Percentiles rank a stretch among this genome's conserved stretches.
These are phyloP conservation scores for Dendryphion nanum DNA, from an alignment of 2,329 filamentous ascomycete genomes.

Conservation along the genomic window DNA sequence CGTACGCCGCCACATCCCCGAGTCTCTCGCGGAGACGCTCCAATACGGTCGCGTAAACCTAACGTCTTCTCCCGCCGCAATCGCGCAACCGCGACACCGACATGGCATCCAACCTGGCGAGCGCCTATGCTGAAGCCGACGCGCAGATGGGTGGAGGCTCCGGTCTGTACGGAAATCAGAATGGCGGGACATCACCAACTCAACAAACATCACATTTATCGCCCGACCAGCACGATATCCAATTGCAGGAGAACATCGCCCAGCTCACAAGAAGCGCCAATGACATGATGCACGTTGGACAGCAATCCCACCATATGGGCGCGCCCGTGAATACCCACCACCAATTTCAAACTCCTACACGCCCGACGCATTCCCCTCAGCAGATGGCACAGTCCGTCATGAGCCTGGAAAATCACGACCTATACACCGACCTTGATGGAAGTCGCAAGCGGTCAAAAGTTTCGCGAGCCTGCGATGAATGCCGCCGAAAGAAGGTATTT, in stretches of 20 bases:
- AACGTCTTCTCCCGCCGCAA: constrained; percentile 7
- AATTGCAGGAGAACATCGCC: constrained; percentile 35
- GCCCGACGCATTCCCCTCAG: constrained; percentile 38
- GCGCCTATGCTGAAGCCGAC: constrained; percentile 32
- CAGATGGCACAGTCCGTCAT: constrained; percentile 41
- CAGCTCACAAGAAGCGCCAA: constrained; percentile 32
- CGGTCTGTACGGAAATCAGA: constrained; percentile 36
- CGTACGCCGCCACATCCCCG: constrained; percentile 10
- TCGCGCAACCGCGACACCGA: constrained; percentile 12
- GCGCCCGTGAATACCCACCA: constrained; percentile 27
- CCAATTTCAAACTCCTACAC: constrained; percentile 34
- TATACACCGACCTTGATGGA: constrained; percentile 33
- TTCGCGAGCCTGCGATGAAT: constrained; percentile 43
- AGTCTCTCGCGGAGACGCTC: constrained; percentile 4
- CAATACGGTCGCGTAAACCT: constrained; percentile 10
- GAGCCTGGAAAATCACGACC: constrained; percentile 34
- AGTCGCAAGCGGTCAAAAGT: constrained; percentile 40
- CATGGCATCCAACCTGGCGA: constrained; percentile 30
- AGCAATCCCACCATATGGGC: constrained; percentile 30
- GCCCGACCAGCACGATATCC: constrained; percentile 33
- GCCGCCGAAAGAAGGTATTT: constrained; percentile 43
- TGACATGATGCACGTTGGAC: constrained; percentile 26
- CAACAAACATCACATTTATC: constrained; percentile 27
- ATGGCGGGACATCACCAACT: constrained; percentile 30
- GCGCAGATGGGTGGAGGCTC: constrained; percentile 32